These are phyloP conservation scores for Candida ipomoeae DNA, from an alignment of 805 yeast genomes.

Conservation along the genomic window DNA sequence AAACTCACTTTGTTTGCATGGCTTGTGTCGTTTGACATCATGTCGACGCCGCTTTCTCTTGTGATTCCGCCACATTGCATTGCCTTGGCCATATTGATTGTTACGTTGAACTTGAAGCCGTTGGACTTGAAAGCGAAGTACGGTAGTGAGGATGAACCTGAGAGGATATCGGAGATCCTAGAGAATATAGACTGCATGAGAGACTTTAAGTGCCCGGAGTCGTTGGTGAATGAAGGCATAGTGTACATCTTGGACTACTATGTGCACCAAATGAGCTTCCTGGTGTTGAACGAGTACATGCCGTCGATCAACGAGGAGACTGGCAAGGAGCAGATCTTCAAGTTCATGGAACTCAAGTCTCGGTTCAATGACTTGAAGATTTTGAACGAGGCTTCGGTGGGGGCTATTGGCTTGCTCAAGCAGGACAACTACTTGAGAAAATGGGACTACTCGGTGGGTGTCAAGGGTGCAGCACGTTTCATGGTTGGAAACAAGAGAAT, in stretches of 20 bases:
- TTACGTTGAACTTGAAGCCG: conserved; percentile 51
- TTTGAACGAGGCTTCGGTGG: conserved; percentile 28
- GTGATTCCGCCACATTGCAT: conserved; percentile 72
- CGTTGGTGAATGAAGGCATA: conserved; percentile 47
- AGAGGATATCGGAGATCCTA: conserved; percentile 21
- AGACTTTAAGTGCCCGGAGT: conserved; percentile 41
- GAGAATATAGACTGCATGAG: conserved; percentile 31
- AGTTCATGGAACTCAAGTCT: conserved; percentile 42
- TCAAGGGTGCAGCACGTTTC: conserved; percentile 45
- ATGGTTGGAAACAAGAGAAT: conserved; percentile 48
- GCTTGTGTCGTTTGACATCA: conserved; percentile 71
- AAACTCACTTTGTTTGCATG: conserved; percentile 57
- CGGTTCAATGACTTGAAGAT: conserved; percentile 38
- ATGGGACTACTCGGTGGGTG: conserved; percentile 40
- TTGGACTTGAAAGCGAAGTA: conserved; percentile 24
- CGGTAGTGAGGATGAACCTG: conserved; percentile 14
- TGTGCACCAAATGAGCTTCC: conserved; percentile 50
- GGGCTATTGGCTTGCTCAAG: conserved; percentile 25
- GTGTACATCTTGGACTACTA: conserved; percentile 58
- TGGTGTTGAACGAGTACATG: conserved; percentile 45
- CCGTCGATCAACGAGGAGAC: conserved; percentile 31
- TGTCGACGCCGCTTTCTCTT: conserved; percentile 63
- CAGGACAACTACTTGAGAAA: conserved; percentile 45
- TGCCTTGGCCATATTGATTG: conserved; percentile 62
- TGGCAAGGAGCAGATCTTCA: conserved; percentile 46